These are phyloP conservation scores for Jatropha multifida DNA, from an alignment of 441 rosid species.

Conservation along the genomic window DNA sequence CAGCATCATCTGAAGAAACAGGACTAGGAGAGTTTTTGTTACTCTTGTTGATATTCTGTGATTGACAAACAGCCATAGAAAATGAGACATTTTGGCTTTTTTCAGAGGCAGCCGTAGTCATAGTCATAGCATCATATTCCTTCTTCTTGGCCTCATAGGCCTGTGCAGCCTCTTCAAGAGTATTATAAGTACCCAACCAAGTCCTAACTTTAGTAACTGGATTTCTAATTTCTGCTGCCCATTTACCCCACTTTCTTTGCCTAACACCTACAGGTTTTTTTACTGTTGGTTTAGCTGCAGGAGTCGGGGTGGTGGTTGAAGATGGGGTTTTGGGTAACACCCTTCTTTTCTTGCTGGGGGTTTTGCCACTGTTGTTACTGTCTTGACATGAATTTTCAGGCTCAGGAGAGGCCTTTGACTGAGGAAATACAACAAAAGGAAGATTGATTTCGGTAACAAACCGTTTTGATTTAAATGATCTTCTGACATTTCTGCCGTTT, in stretches of 20 bases:
- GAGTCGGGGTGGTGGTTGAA: constrained; percentile 12
- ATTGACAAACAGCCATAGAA: constrained; percentile 24
- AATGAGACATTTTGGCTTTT: constrained; percentile 33
- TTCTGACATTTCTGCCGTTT: constrained; percentile 5
- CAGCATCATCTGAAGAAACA: constrained; percentile 42
- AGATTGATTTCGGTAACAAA: constrained; percentile 54
- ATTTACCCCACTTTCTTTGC: constrained; percentile 96
- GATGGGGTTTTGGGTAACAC: constrained; percentile 30
- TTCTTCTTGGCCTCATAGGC: constrained; percentile 71
- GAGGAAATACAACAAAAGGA: constrained; percentile 33
- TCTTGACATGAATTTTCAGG: constrained; percentile 59
- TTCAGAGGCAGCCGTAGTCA: constrained; percentile 28
- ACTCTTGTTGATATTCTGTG: background rate
- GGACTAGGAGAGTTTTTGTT: background rate
- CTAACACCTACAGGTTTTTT: constrained; percentile 74
- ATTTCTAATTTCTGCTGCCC: constrained; percentile 96
- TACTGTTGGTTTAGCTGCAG: background rate
- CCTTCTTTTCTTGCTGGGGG: constrained; percentile 34
- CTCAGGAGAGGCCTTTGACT: constrained; percentile 17
- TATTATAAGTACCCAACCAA: constrained; percentile 88
- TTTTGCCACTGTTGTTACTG: constrained; percentile 38
- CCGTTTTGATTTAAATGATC: constrained; percentile 35
- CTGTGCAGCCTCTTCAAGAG: constrained; percentile 80
- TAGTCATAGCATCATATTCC: constrained; percentile 53
- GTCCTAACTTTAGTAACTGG: constrained; percentile 65